Percentiles rank a stretch among this genome's conserved stretches.
Conservation (phyloP, 768 basidiomycete genomes). For the Naganishia onofrii region DNA sequence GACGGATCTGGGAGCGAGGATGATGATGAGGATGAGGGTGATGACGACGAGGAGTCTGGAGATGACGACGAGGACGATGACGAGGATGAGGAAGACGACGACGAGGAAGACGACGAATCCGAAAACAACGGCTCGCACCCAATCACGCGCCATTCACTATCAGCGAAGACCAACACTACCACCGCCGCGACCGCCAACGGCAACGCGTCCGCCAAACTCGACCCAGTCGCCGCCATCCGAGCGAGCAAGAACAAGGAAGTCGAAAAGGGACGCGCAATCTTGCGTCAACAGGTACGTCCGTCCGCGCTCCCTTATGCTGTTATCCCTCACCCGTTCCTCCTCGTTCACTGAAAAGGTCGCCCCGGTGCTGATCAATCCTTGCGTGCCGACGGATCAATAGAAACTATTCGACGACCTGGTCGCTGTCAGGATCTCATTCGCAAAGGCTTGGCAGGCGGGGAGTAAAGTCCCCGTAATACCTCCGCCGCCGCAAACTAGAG, state of each 20-base stretch:
- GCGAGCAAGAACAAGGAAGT: constrained; percentile 47
- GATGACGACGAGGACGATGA: constrained; percentile 31
- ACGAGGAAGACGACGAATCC: constrained; percentile 15
- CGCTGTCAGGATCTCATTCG: constrained; percentile 85
- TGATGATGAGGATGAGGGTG: constrained; percentile 33
- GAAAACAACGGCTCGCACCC: background rate
- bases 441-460: constrained; percentile 69
- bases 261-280: constrained; percentile 76
- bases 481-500: background rate
- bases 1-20: constrained; percentile 33
- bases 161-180: background rate
- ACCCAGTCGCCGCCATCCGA: constrained; percentile 45
- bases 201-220: constrained; percentile 29
- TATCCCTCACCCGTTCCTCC: background rate
- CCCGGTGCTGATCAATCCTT: background rate
- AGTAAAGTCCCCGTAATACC: constrained; percentile 67
- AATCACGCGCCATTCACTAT: too few relatives aligned
- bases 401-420: constrained; percentile 79
- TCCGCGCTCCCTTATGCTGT: background rate
- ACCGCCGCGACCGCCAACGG: background rate
- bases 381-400: constrained; percentile 54
- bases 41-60: background rate
- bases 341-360: background rate
- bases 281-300: constrained; percentile 70
- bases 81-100: constrained; percentile 37